These are phyloP conservation scores for Microdochium nivale DNA, from an alignment of 2,329 filamentous ascomycete genomes.

Conservation along the genomic window DNA sequence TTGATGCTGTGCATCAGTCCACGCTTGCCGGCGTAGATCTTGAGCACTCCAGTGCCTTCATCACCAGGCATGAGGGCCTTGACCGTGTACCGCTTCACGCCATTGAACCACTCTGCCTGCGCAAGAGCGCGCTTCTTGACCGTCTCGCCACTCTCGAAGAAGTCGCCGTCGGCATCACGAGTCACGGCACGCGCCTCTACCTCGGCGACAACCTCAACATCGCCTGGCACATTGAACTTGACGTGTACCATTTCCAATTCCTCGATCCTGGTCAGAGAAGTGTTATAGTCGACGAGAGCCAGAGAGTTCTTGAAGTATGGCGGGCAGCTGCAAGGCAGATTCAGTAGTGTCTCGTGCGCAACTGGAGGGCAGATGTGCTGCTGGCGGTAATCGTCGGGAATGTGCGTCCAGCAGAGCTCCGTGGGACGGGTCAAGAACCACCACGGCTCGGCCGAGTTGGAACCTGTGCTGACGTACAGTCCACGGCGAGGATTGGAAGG, in stretches of 20 bases:
- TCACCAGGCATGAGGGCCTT: slow-evolving; percentile 89
- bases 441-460: slow-evolving; percentile 70
- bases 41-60: slow-evolving; percentile 79
- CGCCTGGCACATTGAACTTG: slow-evolving; percentile 76
- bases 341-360: slow-evolving; percentile 75
- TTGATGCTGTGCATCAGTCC: slow-evolving; percentile 97
- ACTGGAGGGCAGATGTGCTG: slow-evolving; percentile 90
- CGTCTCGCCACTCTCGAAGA: slow-evolving; percentile 84
- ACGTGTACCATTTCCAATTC: slow-evolving; percentile 90
- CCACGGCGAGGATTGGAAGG: slow-evolving; percentile 78
- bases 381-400: slow-evolving; percentile 77
- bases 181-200: slow-evolving; percentile 78
- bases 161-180: slow-evolving; percentile 79
- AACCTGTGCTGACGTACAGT: slow-evolving; percentile 65
- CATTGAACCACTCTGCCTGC: slow-evolving; percentile 84
- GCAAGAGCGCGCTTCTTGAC: slow-evolving; percentile 79
- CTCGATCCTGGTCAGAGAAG: slow-evolving; percentile 74
- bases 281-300: slow-evolving; percentile 84
- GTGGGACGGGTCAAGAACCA: slow-evolving; percentile 88
- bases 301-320: slow-evolving; percentile 78
- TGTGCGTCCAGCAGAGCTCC: slow-evolving; percentile 92
- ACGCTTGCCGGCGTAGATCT: slow-evolving; percentile 87
- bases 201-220: slow-evolving; percentile 87
- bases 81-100: slow-evolving; percentile 83
- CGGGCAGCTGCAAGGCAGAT: slow-evolving; percentile 78